Evolutionary conservation across 441 rosid genomes (phyloP).

Genomic region (Erodium texanum): DNA sequence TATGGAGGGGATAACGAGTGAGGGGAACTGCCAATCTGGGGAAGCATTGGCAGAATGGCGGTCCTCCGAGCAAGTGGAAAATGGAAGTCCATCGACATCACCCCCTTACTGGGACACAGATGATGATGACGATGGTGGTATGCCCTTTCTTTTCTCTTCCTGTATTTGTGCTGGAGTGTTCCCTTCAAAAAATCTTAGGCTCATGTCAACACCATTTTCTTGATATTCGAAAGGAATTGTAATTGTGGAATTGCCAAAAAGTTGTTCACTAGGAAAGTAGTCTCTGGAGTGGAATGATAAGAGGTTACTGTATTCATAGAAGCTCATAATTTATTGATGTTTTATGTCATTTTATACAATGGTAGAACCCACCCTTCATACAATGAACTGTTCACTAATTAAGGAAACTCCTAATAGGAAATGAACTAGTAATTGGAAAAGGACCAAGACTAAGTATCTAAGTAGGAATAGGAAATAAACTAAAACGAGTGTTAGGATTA

Average conservation of each 20-base stretch:
- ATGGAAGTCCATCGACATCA: slow-evolving; percentile 79
- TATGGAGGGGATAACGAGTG: slow-evolving; percentile 51
- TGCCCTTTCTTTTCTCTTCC: slow-evolving; percentile 6
- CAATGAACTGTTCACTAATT: no score
- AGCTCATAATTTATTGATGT: no score
- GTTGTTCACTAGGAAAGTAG: neutral
- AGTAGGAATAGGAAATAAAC: no score
- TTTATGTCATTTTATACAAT: no score
- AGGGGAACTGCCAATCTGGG: slow-evolving; percentile 52
- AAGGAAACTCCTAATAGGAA: no score
- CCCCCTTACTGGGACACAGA: slow-evolving; percentile 86
- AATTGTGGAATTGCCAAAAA: neutral
- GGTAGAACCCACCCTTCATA: no score
- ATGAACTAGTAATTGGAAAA: no score
- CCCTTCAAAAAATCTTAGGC: neutral
- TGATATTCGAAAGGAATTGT: neutral
- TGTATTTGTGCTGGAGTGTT: neutral
- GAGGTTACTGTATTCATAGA: neutral
- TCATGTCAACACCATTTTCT: neutral
- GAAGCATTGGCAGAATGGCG: slow-evolving; percentile 85
- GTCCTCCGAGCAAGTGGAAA: slow-evolving; percentile 78
- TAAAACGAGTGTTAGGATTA: no score
- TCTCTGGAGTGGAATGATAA: neutral
- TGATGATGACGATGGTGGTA: slow-evolving; percentile 49
- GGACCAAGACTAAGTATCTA: no score